Conservation (phyloP, 805 yeast species). For the Candida tibetensis region DNA sequence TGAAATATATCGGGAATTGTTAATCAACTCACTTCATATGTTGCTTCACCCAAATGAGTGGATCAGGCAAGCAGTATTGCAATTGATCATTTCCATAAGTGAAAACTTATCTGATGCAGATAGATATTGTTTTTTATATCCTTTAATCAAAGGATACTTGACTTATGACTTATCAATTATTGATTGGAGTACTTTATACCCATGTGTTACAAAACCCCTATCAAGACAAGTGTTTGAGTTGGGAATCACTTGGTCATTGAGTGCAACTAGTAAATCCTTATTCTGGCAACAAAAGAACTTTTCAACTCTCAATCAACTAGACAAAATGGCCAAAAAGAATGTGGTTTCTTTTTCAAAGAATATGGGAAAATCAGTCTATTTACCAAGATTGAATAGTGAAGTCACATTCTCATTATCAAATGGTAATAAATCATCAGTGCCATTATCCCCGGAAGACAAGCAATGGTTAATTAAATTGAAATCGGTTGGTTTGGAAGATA, state of each 20-base stretch:
- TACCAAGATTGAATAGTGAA: slow-evolving; percentile 18
- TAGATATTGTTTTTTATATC: slow-evolving; percentile 76
- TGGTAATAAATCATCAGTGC: slow-evolving; percentile 16
- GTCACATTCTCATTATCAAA: slow-evolving; percentile 9
- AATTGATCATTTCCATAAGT: slow-evolving; percentile 60
- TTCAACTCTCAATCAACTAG: slow-evolving; percentile 14
- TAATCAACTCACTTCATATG: slow-evolving; percentile 45
- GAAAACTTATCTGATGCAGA: slow-evolving; percentile 71
- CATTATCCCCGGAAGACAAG: slow-evolving; percentile 61
- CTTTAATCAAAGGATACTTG: slow-evolving; percentile 72
- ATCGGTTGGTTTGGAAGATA: slow-evolving; percentile 68
- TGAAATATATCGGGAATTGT: slow-evolving; percentile 36
- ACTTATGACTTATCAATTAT: slow-evolving; percentile 73
- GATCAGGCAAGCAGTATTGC: slow-evolving; percentile 68
- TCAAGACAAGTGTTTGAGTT: slow-evolving; percentile 62
- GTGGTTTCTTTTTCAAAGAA: slow-evolving; percentile 30
- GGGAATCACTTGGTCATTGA: slow-evolving; percentile 68
- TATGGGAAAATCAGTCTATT: slow-evolving; percentile 36
- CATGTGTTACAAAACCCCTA: slow-evolving; percentile 66
- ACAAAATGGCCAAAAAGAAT: slow-evolving; percentile 16
- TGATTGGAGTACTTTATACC: slow-evolving; percentile 61
- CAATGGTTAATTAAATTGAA: slow-evolving; percentile 71
- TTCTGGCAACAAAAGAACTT: slow-evolving; percentile 65
- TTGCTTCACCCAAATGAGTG: slow-evolving; percentile 84
- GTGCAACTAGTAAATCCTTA: slow-evolving; percentile 56